Conservation (phyloP, 768 basidiomycete genomes). For the Strobilomyces echinocephalus region DNA sequence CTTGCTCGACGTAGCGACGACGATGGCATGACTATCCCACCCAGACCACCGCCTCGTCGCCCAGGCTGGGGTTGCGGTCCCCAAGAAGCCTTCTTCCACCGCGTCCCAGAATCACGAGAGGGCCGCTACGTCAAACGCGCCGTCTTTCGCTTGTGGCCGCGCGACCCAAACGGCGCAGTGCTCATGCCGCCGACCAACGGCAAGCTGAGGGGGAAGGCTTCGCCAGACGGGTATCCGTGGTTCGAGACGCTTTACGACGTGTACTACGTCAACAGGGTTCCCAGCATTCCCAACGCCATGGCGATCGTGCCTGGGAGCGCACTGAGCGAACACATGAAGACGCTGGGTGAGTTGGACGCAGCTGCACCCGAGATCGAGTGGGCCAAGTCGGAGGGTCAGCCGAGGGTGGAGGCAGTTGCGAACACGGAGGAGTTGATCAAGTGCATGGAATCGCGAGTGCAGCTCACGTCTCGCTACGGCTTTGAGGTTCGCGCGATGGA, state of each 20-base stretch:
- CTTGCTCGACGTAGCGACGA: background rate
- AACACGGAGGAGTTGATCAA: slow-evolving; percentile 16
- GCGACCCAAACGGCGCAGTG: slow-evolving; percentile 14
- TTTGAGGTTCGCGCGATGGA: no score
- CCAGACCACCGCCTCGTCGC: background rate
- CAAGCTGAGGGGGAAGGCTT: slow-evolving; percentile 11
- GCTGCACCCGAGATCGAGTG: slow-evolving; percentile 19
- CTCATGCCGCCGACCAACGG: background rate
- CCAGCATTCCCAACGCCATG: rapidly evolving
- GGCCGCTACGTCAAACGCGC: slow-evolving; percentile 6
- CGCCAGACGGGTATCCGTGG: slow-evolving; percentile 23
- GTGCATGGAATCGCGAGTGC: background rate
- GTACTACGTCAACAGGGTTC: slow-evolving; percentile 11
- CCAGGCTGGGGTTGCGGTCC: slow-evolving; percentile 9
- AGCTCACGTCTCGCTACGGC: background rate
- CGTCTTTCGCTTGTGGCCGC: slow-evolving; percentile 25
- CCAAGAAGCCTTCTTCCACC: slow-evolving; percentile 1
- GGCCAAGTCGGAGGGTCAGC: slow-evolving; percentile 21
- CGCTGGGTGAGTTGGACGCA: slow-evolving; percentile 12
- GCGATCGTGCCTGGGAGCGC: slow-evolving; percentile 19
- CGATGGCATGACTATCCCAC: background rate
- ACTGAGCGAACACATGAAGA: slow-evolving; percentile 9
- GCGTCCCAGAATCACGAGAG: background rate
- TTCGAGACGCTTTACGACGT: slow-evolving; percentile 28
- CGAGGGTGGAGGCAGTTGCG: slow-evolving; percentile 14